phyloP scores from a whole-genome alignment of 2,329 filamentous ascomycete genomes.

The Paramyrothecium sp. region DNA sequence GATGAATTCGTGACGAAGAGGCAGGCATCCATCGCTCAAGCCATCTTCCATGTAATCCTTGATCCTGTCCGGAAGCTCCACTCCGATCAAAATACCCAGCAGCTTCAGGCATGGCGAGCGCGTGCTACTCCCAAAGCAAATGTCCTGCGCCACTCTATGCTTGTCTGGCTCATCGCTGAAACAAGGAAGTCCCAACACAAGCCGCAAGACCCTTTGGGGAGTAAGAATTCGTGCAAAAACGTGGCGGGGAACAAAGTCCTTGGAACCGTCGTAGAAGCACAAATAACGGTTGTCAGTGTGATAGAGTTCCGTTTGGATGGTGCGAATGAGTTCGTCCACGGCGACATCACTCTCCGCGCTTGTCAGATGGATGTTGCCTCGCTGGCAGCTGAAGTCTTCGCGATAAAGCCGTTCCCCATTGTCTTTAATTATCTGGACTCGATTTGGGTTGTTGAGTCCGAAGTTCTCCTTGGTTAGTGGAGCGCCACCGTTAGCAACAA shows the following conservation, averaged over 20 bases:
- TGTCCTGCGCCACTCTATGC: neutral
- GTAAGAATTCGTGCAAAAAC: neutral
- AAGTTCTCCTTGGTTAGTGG: neutral
- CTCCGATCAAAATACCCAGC: neutral
- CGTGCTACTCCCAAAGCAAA: neutral
- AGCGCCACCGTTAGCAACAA: neutral
- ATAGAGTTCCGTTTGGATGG: neutral
- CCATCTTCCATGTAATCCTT: neutral
- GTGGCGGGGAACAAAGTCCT: neutral
- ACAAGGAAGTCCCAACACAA: neutral
- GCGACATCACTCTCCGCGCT: neutral
- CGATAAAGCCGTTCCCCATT: neutral
- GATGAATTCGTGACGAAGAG: neutral
- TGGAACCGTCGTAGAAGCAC: neutral
- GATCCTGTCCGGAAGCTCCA: neutral
- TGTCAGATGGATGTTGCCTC: too few species aligned
- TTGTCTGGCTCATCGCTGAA: neutral
- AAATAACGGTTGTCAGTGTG: neutral
- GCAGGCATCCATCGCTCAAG: neutral
- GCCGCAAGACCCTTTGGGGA: neutral
- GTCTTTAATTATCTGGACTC: neutral
- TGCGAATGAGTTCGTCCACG: neutral
- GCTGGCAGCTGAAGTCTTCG: neutral
- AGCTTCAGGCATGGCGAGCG: neutral
- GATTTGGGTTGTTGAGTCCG: neutral